Conservation (phyloP, 176 grass and related monocot species). For the Leersia perrieri region DNA sequence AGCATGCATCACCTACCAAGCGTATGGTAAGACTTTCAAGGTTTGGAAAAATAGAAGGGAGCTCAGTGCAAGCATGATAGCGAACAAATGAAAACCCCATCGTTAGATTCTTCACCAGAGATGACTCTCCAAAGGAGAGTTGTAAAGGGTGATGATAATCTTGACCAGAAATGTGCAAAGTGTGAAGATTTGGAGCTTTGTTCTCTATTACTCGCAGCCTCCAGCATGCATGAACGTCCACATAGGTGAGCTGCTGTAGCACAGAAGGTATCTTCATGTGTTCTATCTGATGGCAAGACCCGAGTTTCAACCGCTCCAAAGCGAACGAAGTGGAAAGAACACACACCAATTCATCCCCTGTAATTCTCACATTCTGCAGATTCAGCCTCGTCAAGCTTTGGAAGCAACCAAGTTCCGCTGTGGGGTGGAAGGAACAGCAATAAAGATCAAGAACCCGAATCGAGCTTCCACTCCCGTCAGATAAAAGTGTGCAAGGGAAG, state of each 20-base stretch:
- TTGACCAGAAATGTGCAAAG: not conserved
- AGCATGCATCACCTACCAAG: not conserved
- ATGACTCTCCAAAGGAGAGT: not conserved
- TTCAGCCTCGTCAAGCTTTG: not conserved
- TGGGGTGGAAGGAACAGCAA: not conserved
- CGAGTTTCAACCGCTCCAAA: not conserved
- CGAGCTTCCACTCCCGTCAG: not conserved
- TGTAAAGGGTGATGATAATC: not conserved
- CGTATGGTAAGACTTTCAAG: not conserved
- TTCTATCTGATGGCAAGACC: not conserved
- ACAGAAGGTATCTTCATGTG: not conserved
- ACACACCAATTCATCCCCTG: not conserved
- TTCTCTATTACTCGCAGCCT: not conserved
- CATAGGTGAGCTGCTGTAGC: not conserved
- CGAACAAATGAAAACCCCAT: no score
- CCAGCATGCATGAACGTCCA: not conserved
- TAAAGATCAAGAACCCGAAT: not conserved
- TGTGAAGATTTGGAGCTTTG: not conserved
- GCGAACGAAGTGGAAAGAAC: not conserved
- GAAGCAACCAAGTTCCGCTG: not conserved
- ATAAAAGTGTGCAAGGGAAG: no score
- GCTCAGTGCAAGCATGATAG: not conserved
- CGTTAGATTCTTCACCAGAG: not conserved
- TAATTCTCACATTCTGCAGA: not conserved
- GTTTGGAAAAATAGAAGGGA: slow-evolving; percentile 5